These are phyloP conservation scores for Planoprotostelium fungivorum DNA, from an alignment of 78 protist species.

Conservation along the genomic window DNA sequence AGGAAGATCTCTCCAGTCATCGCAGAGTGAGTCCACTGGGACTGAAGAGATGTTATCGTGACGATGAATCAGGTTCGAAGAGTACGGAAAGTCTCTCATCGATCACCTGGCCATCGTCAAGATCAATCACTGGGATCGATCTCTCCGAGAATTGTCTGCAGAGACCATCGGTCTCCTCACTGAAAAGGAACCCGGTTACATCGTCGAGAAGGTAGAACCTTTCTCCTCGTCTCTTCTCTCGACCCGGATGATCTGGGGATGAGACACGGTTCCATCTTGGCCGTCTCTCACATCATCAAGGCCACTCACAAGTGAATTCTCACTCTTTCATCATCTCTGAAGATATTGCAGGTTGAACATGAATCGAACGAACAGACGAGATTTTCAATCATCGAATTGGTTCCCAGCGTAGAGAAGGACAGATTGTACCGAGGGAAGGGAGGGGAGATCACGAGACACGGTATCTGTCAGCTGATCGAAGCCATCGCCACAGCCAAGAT, in stretches of 20 bases:
- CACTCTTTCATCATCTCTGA: background rate
- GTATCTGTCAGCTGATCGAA: slow-evolving; percentile 61
- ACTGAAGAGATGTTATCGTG: too few species aligned
- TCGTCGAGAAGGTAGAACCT: slow-evolving; percentile 1
- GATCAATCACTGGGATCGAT: slow-evolving; percentile 82
- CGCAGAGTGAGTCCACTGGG: slow-evolving; percentile 38
- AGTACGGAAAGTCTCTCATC: slow-evolving; percentile 54
- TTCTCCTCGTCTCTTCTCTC: slow-evolving; percentile 6
- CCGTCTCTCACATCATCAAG: slow-evolving; percentile 44
- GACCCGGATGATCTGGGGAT: slow-evolving; percentile 33
- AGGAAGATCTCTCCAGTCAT: slow-evolving; percentile 33
- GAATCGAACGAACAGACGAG: background rate
- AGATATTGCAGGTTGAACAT: background rate
- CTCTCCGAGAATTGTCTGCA: slow-evolving; percentile 68
- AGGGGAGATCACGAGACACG: slow-evolving; percentile 68
- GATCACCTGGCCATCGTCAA: slow-evolving; percentile 56
- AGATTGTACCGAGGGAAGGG: slow-evolving; percentile 83
- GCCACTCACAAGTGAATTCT: slow-evolving; percentile 8
- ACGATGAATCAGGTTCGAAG: slow-evolving; percentile 12
- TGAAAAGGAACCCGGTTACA: slow-evolving; percentile 3
- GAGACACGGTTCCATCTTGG: slow-evolving; percentile 67
- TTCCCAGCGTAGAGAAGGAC: slow-evolving; percentile 57
- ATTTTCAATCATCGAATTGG: slow-evolving; percentile 4
- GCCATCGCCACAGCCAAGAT: slow-evolving; percentile 40
- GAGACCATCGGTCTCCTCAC: slow-evolving; percentile 31